phyloP scores from a whole-genome alignment of 441 rosid species.

The Aquilaria agallochum region DNA sequence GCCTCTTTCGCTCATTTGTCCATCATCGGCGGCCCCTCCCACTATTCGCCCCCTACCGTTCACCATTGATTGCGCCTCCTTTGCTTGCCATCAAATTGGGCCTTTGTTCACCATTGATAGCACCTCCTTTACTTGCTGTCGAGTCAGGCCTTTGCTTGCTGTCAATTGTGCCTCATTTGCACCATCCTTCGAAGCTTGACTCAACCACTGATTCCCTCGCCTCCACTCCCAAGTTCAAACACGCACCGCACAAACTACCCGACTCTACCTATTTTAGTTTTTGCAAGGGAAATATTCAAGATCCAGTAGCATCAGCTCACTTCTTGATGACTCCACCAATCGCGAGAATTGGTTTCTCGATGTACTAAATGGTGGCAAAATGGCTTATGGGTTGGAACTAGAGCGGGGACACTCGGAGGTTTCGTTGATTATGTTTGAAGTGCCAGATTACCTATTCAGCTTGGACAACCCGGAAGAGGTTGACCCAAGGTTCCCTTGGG shows the following conservation, averaged over 20 bases:
- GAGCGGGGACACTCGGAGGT: slow-evolving; percentile 82
- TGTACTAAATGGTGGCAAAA: slow-evolving; percentile 52
- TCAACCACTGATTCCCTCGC: slow-evolving; percentile 52
- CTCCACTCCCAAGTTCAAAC: slow-evolving; percentile 78
- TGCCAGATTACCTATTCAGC: slow-evolving; percentile 87
- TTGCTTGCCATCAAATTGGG: too few species aligned
- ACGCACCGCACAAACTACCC: slow-evolving; percentile 36
- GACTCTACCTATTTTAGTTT: slow-evolving; percentile 82
- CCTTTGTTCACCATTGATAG: too few species aligned
- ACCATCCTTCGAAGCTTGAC: slow-evolving; percentile 59
- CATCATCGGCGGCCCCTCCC: too few species aligned
- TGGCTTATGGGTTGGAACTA: slow-evolving; percentile 35
- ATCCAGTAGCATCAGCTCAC: slow-evolving; percentile 74
- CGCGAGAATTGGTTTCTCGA: slow-evolving; percentile 91
- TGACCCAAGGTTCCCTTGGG: slow-evolving; percentile 27
- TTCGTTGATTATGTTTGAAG: slow-evolving; percentile 80
- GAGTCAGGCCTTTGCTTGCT: background rate
- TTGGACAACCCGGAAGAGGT: slow-evolving; percentile 66
- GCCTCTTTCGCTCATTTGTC: too few species aligned
- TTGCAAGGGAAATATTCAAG: slow-evolving; percentile 50
- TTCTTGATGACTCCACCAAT: slow-evolving; percentile 75
- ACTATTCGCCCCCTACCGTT: too few species aligned
- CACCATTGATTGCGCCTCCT: too few species aligned
- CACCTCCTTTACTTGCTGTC: too few species aligned
- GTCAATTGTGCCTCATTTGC: slow-evolving; percentile 47